Evolutionary conservation across 805 yeast genomes (phyloP), one percentile per base, ranked within the genome.

Genomic region (Kuraishia cidri): DNA sequence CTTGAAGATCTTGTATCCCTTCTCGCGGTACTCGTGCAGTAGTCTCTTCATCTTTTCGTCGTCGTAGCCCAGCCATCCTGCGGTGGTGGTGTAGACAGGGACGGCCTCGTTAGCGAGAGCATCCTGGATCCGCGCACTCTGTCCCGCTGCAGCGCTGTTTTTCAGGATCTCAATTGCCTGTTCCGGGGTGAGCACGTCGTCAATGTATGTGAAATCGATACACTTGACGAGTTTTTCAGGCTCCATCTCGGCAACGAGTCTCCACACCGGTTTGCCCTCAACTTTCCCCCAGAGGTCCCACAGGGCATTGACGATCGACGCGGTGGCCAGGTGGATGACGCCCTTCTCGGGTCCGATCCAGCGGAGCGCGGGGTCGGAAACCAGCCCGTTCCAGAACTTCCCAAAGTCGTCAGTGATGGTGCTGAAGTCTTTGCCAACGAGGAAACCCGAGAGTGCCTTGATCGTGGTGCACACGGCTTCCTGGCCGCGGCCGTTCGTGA

Each of bases 321-420:
- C 64, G 19, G 60, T 47, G 10, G 64, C 67, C 31, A 62, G 47
- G 37, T 62, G 67, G 24, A 57, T 57, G 16, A 57, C 58, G 14
- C 66, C 62, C 37, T 62, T 60, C 38, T 62, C 68, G n/a, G 67
- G 67, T 7, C 67, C 67, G 33, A 62, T 47, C 67, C 68, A 62
- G 34, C 67, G 55, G 37, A 58, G 50, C 38, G 60, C 66, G 16
- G 59, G 49, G 37, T 62, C 67, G 9, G 54, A 43, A 11, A 62
- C 63, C 38, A 62, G 47, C 34, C 54, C 48, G 35, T 56, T 48
- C 66, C 66, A 62, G 10, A 65, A 60, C 12, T 46, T 49, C 6
- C 66, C 67, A 47, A 62, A 56, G 36, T 62, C 54, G n/a, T 38
- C 36, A 15, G 58, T 52, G 32, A 62, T n/a, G n/a, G n/a, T n/a